A percentile compares a stretch with the other conserved stretches of the same genome.
These are phyloP conservation scores for Malassezia furfur DNA, from an alignment of 1,284 basidiomycete genomes.

Conservation along the genomic window DNA sequence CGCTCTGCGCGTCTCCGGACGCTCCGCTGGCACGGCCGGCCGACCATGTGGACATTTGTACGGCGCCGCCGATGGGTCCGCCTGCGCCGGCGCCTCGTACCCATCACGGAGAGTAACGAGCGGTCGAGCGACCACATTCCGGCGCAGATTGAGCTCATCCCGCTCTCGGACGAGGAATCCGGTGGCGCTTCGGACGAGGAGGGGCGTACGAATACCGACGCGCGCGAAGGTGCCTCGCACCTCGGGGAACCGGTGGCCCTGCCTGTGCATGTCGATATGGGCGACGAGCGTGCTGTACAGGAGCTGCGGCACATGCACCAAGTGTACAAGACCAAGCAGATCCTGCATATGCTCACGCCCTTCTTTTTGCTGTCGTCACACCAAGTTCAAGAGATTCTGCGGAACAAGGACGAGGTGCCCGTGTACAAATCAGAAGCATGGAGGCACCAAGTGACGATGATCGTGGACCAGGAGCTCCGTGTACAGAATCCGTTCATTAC, in stretches of 20 bases:
- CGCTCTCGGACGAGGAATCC: neutral
- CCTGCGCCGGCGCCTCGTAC: constrained; percentile 24
- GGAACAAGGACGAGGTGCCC: neutral
- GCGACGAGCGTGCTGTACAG: no score
- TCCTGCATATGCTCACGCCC: constrained; percentile 7
- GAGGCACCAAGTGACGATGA: neutral
- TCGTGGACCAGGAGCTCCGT: constrained; percentile 21
- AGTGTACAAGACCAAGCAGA: constrained; percentile 2
- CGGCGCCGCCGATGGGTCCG: constrained; percentile 43
- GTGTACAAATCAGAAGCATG: constrained; percentile 9
- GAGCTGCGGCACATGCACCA: neutral
- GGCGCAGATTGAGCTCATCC: neutral
- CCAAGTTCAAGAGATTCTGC: constrained; percentile 1
- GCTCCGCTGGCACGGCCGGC: constrained; percentile 35
- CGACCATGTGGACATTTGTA: constrained; percentile 37
- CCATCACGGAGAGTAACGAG: neutral
- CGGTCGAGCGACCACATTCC: neutral
- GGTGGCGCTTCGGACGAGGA: neutral
- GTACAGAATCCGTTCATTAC: constrained; percentile 42
- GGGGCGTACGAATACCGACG: neutral
- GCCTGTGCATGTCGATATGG: no score
- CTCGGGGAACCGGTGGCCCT: no score
- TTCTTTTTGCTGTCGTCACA: constrained; percentile 6
- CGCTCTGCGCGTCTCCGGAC: constrained; percentile 28
- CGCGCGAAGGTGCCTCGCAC: no score